Evolutionary conservation across 1,139 yeast genomes (phyloP), one percentile per base, ranked within the genome.

Genomic region (Nakaseomyces nivariensis): DNA sequence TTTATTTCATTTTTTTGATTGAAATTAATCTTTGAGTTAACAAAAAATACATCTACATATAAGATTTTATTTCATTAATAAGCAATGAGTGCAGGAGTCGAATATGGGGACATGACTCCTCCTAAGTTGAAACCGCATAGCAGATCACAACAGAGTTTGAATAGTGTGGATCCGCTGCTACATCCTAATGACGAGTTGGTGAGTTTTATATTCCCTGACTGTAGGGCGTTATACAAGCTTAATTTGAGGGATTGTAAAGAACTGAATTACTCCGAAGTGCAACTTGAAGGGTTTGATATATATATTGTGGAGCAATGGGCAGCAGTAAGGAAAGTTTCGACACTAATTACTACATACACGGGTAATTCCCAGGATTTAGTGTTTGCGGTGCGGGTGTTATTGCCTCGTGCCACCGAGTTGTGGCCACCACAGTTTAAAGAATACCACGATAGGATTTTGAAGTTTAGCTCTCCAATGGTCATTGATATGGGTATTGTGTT

Each of bases 261-360:
- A 51, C 67, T 61, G 59, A 49, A 77, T 5, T 68, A 60, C 50
- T 58, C 74, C 41, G 76, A 73, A 48, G 66, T 80, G 1, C 69
- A 69, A 22, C 72, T 81, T 5, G 59, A 71, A 1, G 97, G 97
- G 0, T 87, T 85, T 63, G 97, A 92, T 63, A 77, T 86, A 29
- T 92, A 92, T 62, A 72, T 92, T 47, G 95, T 90, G 9, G 97
- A 92, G 63, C 97, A 90, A 66, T 92, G 98, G 97, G 84, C 86
- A 3, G 76, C 84, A 41, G 82, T 81, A 51, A 72, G 97, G 41
- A 74, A 76, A 49, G 71, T 81, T 25, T 81, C 87, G 33, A 74
- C 83, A 0, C 75, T 85, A 7, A 83, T 90, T 25, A 79, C 92
- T 0, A 79, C 94, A 0, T 92, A 78, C 62, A 90, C 97, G 0